Conservation (phyloP, 2,329 filamentous ascomycete genomes). For the Colletotrichum spinosum region DNA sequence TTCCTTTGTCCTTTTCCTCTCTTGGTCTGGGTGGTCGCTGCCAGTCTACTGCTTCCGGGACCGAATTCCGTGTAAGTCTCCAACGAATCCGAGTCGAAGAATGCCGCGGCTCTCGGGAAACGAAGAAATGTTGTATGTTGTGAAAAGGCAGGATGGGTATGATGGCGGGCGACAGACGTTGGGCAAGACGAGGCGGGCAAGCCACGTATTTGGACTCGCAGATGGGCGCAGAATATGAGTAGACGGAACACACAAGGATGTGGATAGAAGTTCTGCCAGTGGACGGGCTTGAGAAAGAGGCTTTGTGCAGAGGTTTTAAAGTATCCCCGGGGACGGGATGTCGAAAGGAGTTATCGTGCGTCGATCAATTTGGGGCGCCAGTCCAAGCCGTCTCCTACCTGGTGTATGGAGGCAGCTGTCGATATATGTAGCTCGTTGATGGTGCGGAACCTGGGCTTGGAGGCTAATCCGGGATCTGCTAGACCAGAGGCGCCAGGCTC, state of each 20-base stretch:
- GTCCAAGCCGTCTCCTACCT: constrained; percentile 25
- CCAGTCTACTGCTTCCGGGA: background rate
- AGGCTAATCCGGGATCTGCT: constrained; percentile 46
- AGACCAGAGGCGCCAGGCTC: constrained; percentile 43
- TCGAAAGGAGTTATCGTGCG: constrained; percentile 38
- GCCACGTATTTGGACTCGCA: too few species aligned
- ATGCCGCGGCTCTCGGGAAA: constrained; percentile 1
- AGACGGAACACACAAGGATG: constrained; percentile 2
- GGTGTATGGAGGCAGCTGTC: constrained; percentile 36
- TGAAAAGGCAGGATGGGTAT: background rate
- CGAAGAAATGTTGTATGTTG: background rate
- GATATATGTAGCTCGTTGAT: constrained; percentile 38
- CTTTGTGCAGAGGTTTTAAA: constrained; percentile 36
- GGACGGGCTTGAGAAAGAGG: constrained; percentile 28
- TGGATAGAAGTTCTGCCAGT: constrained; percentile 14
- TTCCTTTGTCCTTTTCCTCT: constrained; percentile 3
- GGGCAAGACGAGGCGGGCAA: too few species aligned
- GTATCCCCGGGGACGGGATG: constrained; percentile 31
- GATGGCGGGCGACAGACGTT: background rate
- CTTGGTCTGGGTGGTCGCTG: background rate
- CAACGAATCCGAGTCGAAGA: background rate
- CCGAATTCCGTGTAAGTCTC: background rate
- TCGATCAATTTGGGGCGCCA: constrained; percentile 36
- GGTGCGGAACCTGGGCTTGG: constrained; percentile 37
- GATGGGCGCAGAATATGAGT: too few species aligned